phyloP scores from a whole-genome alignment of 495 filamentous ascomycete species.

The Sporormia fimetaria region DNA sequence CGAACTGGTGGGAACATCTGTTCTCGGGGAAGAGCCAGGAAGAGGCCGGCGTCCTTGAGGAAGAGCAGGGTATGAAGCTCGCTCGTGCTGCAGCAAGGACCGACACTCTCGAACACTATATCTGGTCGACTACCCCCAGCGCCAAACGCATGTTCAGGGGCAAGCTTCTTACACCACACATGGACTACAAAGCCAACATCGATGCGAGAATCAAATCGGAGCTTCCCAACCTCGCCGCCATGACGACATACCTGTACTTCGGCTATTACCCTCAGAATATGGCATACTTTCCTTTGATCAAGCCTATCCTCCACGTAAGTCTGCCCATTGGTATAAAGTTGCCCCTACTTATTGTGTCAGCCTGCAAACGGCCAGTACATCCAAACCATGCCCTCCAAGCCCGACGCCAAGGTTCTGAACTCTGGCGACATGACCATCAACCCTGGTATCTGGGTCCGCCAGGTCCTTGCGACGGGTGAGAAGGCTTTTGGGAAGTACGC shows the following conservation, averaged over 20 bases:
- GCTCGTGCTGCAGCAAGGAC: slow-evolving; percentile 35
- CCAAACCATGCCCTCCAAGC: slow-evolving; percentile 17
- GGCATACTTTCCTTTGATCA: slow-evolving; percentile 9
- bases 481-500: slow-evolving; percentile 21
- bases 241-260: slow-evolving; percentile 24
- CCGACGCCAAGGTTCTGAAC: slow-evolving; percentile 16
- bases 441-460: slow-evolving; percentile 15
- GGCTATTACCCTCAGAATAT: slow-evolving; percentile 17
- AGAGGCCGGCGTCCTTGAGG: slow-evolving; percentile 22
- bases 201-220: slow-evolving; percentile 27
- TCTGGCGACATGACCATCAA: slow-evolving; percentile 18
- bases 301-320: slow-evolving; percentile 4
- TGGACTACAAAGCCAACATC: slow-evolving; percentile 26
- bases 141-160: slow-evolving; percentile 18
- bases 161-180: slow-evolving; percentile 24
- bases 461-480: slow-evolving; percentile 9
- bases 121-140: slow-evolving; percentile 39
- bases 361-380: slow-evolving; percentile 10
- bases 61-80: slow-evolving; percentile 36
- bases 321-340: neutral
- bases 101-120: slow-evolving; percentile 35
- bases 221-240: slow-evolving; percentile 16
- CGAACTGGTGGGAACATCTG: slow-evolving; percentile 21
- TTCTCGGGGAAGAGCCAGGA: slow-evolving; percentile 8
- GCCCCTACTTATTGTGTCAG: neutral